Evolutionary conservation across 768 basidiomycete species (phyloP), one percentile per base, ranked within the genome.

Genomic region (Leucogyrophana mollusca): DNA sequence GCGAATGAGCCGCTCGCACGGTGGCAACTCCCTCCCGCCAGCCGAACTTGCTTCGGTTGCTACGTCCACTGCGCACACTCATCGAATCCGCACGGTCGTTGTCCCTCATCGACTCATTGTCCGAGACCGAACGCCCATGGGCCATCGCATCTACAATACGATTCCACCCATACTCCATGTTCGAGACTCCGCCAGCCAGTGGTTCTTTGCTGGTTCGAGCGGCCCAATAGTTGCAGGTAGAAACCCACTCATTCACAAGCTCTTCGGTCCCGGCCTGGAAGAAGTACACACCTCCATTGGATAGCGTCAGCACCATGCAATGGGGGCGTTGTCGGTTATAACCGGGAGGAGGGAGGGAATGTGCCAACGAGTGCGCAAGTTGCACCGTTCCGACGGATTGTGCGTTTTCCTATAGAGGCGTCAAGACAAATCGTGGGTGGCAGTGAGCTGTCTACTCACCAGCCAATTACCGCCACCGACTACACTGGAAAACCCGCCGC

Each of bases 121-220:
- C 83, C 17, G 86, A 83, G 18, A 70, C 62, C 9, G 83, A 77
- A 5, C 78, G 77, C 1, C 66, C 69, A 46, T 79, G 79, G 16
- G 72, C 63, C 33, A 73, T 55, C 3, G 74, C 59, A 49, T 86
- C 86, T 20, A 73, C 56, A 7, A 92, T 77, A 16, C 90, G 79
- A 63, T 83, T 94, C 96, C 96, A 99, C 8, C 96, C 96, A 60
- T 98, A 96, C 65, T 99, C 96, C 90, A 98, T 95, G 69, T 98
- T 99, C 40, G 92, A 94, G 7, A 99, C 94, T 18, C 96, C 96
- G 4, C 96, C 96, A 2, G 89, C 79, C 3, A 99, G 77, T 1
- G 96, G 96, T 61, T 97, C 94, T 57, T 95, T 94, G 66, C 90
- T 93, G 46, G 84, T 90, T 36, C 96, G 77, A 2, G 95, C 96